Evolutionary conservation across 73 alveolate species (phyloP).

Genomic region (Paramecium biaurelia): DNA sequence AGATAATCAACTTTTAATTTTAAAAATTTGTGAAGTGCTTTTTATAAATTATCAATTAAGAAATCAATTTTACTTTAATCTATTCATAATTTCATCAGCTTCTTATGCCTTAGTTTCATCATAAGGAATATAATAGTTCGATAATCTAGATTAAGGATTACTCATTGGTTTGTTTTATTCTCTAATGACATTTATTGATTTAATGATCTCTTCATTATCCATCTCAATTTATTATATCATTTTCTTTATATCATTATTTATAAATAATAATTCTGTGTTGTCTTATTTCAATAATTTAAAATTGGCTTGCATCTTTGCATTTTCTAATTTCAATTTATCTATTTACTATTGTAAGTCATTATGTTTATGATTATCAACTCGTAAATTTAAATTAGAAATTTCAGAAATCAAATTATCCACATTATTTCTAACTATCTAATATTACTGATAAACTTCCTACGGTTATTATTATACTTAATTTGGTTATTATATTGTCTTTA

Average conservation of each 20-base stretch:
- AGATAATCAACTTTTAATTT: slow-evolving; percentile 62
- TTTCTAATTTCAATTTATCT: not conserved
- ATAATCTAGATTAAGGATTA: not conserved
- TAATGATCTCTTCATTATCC: slow-evolving; percentile 29
- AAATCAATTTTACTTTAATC: slow-evolving; percentile 10
- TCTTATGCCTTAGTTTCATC: slow-evolving; percentile 36
- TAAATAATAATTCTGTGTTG: not conserved
- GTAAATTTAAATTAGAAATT: not conserved
- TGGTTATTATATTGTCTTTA: not conserved
- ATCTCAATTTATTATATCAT: not conserved
- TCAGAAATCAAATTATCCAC: not conserved
- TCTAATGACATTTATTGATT: not conserved
- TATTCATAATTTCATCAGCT: slow-evolving; percentile 39
- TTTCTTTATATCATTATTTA: not conserved
- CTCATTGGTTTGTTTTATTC: not conserved
- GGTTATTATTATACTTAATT: not conserved
- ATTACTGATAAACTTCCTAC: not conserved
- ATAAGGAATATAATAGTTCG: slow-evolving; percentile 31
- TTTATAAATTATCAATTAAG: not conserved
- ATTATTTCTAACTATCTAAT: not conserved
- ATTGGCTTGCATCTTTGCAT: not conserved
- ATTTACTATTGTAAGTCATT: not conserved
- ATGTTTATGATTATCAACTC: slow-evolving; percentile 42
- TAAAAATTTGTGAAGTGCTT: slow-evolving; percentile 19
- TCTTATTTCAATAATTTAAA: not conserved